Evolutionary conservation across 192 early-diverging fungal genomes (phyloP).

Genomic region (Coemansia sp.): DNA sequence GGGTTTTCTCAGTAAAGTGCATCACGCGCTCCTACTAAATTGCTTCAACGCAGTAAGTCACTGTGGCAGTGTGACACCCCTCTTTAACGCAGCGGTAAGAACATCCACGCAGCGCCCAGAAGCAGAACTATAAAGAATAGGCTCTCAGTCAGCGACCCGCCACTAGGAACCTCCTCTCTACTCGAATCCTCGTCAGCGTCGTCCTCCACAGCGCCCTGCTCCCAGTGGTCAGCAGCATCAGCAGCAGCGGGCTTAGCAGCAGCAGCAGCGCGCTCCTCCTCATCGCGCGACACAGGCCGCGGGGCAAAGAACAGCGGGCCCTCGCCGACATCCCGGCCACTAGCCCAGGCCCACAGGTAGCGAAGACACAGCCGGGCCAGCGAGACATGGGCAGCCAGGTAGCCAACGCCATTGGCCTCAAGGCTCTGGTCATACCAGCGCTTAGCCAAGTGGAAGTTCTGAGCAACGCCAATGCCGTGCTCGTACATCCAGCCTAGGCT

Average conservation of each 20-base stretch:
- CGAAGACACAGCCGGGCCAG: constrained; percentile 67
- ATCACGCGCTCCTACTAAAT: neutral
- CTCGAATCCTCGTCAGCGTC: neutral
- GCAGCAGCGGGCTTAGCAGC: constrained; percentile 8
- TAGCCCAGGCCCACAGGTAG: constrained; percentile 64
- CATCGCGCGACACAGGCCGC: constrained; percentile 11
- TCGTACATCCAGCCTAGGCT: constrained; percentile 97
- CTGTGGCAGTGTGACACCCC: no score
- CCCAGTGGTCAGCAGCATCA: constrained; percentile 25
- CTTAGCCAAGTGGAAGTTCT: constrained; percentile 92
- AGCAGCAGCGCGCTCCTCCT: constrained; percentile 1
- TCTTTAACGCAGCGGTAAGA: constrained; percentile 21
- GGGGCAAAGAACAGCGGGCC: constrained; percentile 53
- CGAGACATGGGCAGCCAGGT: constrained; percentile 73
- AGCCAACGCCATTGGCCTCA: constrained; percentile 73
- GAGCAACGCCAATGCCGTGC: constrained; percentile 83
- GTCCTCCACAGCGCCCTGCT: constrained; percentile 3
- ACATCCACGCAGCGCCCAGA: constrained; percentile 44
- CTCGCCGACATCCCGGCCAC: constrained; percentile 59
- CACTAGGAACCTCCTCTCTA: neutral
- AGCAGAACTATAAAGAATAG: constrained; percentile 28
- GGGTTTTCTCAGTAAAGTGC: neutral
- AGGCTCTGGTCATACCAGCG: constrained; percentile 86
- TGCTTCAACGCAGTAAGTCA: neutral
- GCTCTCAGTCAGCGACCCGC: constrained; percentile 20